These are phyloP conservation scores for Cryphonectria parasitica DNA, from an alignment of 2,329 filamentous ascomycete genomes.

Conservation along the genomic window DNA sequence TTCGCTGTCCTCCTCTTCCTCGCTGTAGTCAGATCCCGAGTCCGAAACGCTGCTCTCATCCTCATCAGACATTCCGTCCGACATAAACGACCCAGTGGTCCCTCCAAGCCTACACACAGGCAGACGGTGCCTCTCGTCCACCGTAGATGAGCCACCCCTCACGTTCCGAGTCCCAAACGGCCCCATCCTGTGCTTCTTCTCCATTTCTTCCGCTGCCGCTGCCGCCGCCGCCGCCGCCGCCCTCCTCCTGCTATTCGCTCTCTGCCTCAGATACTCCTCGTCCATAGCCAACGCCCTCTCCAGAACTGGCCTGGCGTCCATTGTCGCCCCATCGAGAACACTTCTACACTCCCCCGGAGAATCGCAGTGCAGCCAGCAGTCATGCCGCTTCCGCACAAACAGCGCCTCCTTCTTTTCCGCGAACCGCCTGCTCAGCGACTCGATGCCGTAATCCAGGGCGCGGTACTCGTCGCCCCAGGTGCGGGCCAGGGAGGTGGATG, in stretches of 20 bases:
- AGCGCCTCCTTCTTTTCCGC: slow-evolving; percentile 28
- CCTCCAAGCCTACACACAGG: not conserved
- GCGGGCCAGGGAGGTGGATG: not conserved
- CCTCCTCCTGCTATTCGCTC: not conserved
- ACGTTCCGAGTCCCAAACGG: not conserved
- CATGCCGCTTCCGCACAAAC: slow-evolving; percentile 30
- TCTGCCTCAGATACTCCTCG: slow-evolving; percentile 3
- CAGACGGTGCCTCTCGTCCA: not conserved
- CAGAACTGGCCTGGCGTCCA: slow-evolving; percentile 24
- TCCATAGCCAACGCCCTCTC: slow-evolving; percentile 17
- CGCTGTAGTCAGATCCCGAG: not conserved
- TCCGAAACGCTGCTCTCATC: not conserved
- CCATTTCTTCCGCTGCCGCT: too few relatives aligned
- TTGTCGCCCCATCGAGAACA: slow-evolving; percentile 26
- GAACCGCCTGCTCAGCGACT: not conserved
- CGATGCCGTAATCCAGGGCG: not conserved
- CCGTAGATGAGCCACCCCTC: not conserved
- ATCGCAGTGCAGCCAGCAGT: slow-evolving; percentile 37
- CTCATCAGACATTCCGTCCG: slow-evolving; percentile 5
- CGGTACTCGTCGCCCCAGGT: slow-evolving; percentile 24
- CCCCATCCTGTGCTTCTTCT: not conserved
- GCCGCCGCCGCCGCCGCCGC: not conserved
- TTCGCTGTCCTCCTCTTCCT: not conserved
- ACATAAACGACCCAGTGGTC: not conserved
- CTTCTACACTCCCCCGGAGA: slow-evolving; percentile 36